Evolutionary conservation across 1,139 yeast species (phyloP), one percentile per base, ranked within the genome.

Genomic region (Candida tetrigidarum): DNA sequence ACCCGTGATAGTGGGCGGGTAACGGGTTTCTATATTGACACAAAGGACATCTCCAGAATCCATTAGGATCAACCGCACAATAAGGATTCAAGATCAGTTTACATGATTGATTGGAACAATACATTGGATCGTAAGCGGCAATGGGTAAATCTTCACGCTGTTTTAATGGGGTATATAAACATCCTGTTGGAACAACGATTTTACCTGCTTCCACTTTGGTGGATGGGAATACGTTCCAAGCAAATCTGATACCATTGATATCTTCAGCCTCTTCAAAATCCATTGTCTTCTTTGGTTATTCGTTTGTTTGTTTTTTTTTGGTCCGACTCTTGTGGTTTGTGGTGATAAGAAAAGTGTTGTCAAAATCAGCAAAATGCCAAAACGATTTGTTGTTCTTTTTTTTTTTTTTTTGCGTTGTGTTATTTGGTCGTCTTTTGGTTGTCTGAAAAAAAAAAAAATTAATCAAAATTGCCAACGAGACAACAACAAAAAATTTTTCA

Each of bases 161-260:
- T 63, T 88, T 83, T 58, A 95, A 78, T 11, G 99, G 99, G 12
- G 98, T 91, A 73, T 92, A 93, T 53, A 93, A 72, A 48, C 97
- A 88, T 33, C 98, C 96, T 27, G 95, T 85, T 14, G 99, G 99
- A 32, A 93, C 95, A 19, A 93, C 96, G 58, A 92, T 86, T 56
- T 95, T 88, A 56, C 84, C 84, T 15, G 97, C 96, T 67, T 93
- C 99, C 42, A 83, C 81, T 59, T 91, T 85, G 44, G 97, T 88
- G 42, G 90, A 84, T 27, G 99, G 99, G 49, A 74, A 72, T 29
- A 75, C 67, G 58, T 75, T 75, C 80, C 80, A 75, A 27, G 79
- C 71, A 50, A 74, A 72, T 53, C 80, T 73, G 45, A 75, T 66
- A 37, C 80, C 80, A 60, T 75, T 74, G 55, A 72, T 66, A 51